Percentiles rank a stretch among this genome's conserved stretches.
Conservation (phyloP, 2,329 filamentous ascomycete genomes). For the Neoarthrinium moseri region DNA sequence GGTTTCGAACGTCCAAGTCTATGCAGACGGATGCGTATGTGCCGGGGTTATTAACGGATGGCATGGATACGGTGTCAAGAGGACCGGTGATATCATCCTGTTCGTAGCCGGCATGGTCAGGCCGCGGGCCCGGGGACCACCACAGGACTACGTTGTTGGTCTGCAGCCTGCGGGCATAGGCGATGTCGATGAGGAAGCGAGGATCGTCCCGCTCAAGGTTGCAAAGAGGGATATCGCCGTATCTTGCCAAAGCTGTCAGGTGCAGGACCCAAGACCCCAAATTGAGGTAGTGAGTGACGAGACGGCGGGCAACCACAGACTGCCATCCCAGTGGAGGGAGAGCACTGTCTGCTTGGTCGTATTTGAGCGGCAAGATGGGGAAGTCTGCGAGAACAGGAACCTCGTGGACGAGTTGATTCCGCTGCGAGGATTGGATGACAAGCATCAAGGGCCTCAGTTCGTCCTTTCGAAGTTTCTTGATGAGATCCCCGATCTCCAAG, state of each 20-base stretch:
- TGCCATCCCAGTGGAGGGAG: conserved; percentile 95
- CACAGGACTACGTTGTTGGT: conserved; percentile 92
- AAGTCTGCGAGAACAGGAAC: conserved; percentile 82
- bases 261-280: conserved; percentile 92
- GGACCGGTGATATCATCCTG: conserved; percentile 83
- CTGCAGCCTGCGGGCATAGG: conserved; percentile 86
- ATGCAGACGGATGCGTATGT: conserved; percentile 97
- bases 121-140: conserved; percentile 87
- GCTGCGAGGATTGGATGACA: conserved; percentile 87
- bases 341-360: conserved; percentile 80
- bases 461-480: conserved; percentile 89
- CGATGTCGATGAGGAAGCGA: conserved; percentile 90
- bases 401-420: conserved; percentile 77
- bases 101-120: conserved; percentile 95
- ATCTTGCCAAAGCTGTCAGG: conserved; percentile 81
- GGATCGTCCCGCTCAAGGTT: conserved; percentile 95
- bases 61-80: conserved; percentile 87
- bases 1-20: conserved; percentile 87
- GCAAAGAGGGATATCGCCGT: conserved; percentile 91
- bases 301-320: conserved; percentile 76
- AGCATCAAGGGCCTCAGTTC: conserved; percentile 78
- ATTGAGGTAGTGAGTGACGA: conserved; percentile 87
- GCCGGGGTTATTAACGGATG: conserved; percentile 86
- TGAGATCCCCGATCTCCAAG: conserved; percentile 80
- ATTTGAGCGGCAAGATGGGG: conserved; percentile 76